phyloP scores from a whole-genome alignment of 2,329 filamentous ascomycete genomes.

The Pyrenophora seminiperda region DNA sequence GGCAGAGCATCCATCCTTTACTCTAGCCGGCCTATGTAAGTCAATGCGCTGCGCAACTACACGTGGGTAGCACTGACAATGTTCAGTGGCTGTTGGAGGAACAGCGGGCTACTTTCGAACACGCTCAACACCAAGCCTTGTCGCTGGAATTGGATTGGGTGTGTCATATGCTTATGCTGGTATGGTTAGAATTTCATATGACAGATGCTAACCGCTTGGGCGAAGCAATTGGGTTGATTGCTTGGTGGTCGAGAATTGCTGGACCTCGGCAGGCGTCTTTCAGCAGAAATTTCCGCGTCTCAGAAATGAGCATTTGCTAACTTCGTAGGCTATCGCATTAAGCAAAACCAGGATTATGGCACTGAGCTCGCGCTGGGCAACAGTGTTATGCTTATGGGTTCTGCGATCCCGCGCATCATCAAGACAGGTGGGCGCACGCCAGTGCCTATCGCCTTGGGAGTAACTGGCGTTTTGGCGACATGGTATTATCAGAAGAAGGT shows the following conservation, averaged over 20 bases:
- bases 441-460: slow-evolving; percentile 33
- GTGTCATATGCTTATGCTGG: slow-evolving; percentile 35
- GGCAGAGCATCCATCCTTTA: slow-evolving; percentile 40
- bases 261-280: too few species aligned
- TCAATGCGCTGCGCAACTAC: not conserved
- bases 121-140: slow-evolving; percentile 35
- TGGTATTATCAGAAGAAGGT: slow-evolving; percentile 41
- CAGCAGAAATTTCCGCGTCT: too few species aligned
- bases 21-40: slow-evolving; percentile 36
- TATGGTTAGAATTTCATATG: slow-evolving; percentile 8
- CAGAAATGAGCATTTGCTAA: not conserved
- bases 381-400: slow-evolving; percentile 31
- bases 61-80: slow-evolving; percentile 3
- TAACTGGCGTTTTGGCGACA: slow-evolving; percentile 30
- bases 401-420: slow-evolving; percentile 33
- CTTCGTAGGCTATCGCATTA: slow-evolving; percentile 31
- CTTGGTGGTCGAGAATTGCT: not conserved
- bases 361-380: slow-evolving; percentile 37
- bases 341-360: slow-evolving; percentile 37
- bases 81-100: slow-evolving; percentile 32
- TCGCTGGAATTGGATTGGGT: slow-evolving; percentile 35
- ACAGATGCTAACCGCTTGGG: not conserved
- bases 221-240: not conserved
- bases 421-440: slow-evolving; percentile 36
- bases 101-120: slow-evolving; percentile 37